phyloP scores from a whole-genome alignment of 106 monocot species.

The Narthecium ossifragum region DNA sequence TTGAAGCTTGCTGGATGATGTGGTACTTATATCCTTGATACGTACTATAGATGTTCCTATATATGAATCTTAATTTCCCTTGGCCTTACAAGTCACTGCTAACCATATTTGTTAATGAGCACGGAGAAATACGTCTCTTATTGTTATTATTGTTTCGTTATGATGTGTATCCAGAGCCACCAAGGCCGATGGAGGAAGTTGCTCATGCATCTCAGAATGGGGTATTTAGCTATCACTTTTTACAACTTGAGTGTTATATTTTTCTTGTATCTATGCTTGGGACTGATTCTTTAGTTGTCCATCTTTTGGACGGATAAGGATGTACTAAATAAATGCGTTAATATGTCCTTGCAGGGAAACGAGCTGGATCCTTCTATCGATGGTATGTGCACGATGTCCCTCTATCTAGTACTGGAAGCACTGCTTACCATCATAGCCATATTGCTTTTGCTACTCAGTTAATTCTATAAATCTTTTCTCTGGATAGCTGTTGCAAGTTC shows the following conservation, averaged over 20 bases:
- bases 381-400: slow-evolving; percentile 10
- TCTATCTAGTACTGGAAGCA: background rate
- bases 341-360: slow-evolving; percentile 21
- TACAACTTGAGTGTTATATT: background rate
- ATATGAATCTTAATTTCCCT: background rate
- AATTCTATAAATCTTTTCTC: slow-evolving; percentile 1
- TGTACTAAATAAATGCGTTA: background rate
- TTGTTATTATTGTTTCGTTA: background rate
- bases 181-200: background rate
- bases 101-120: background rate
- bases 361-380: slow-evolving; percentile 8
- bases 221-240: background rate
- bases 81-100: too few relatives aligned
- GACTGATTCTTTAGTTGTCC: background rate
- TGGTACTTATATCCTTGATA: background rate
- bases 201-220: background rate
- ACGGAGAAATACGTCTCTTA: background rate
- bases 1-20: background rate
- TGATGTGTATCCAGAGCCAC: background rate
- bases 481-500: slow-evolving; percentile 17
- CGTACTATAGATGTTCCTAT: too few relatives aligned
- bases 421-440: background rate
- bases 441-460: background rate
- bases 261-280: too few relatives aligned
- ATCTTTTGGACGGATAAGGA: background rate